Conservation (phyloP, 2,329 filamentous ascomycete genomes). For the Hypoxylon sp. region DNA sequence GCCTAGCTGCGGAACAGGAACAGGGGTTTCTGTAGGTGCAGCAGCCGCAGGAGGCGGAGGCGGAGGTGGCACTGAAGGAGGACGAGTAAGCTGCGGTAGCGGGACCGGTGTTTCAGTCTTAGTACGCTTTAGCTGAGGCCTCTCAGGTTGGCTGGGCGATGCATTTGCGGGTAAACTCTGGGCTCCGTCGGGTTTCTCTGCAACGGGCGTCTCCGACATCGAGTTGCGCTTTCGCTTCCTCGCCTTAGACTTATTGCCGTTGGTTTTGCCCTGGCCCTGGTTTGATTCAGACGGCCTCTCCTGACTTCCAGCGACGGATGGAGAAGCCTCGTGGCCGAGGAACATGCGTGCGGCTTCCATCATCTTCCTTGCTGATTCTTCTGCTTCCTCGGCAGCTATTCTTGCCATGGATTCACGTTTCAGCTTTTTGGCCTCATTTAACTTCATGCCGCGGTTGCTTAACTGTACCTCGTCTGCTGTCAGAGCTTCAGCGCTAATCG, state of each 20-base stretch:
- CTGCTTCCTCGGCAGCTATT: slow-evolving; percentile 72
- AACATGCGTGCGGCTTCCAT: slow-evolving; percentile 62
- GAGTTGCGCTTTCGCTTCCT: slow-evolving; percentile 63
- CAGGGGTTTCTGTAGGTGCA: slow-evolving; percentile 48
- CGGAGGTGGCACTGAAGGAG: slow-evolving; percentile 51
- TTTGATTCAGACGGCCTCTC: slow-evolving; percentile 50
- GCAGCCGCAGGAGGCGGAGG: slow-evolving; percentile 27
- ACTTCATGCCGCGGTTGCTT: slow-evolving; percentile 80
- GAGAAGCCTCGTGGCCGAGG: slow-evolving; percentile 54
- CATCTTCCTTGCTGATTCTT: slow-evolving; percentile 68
- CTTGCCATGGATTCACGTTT: slow-evolving; percentile 75
- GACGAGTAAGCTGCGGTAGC: slow-evolving; percentile 55
- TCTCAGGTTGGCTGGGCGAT: slow-evolving; percentile 46
- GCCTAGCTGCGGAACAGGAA: slow-evolving; percentile 51
- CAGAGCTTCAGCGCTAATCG: slow-evolving; percentile 68
- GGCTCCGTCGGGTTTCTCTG: slow-evolving; percentile 49
- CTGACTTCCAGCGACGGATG: slow-evolving; percentile 49
- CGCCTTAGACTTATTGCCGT: slow-evolving; percentile 46
- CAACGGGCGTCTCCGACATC: slow-evolving; percentile 49
- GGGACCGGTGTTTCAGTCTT: slow-evolving; percentile 71
- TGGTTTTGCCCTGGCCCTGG: slow-evolving; percentile 46
- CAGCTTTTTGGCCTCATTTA: slow-evolving; percentile 82
- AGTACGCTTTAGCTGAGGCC: slow-evolving; percentile 62
- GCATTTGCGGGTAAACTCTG: slow-evolving; percentile 31
- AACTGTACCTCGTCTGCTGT: slow-evolving; percentile 72